Conservation (phyloP, 2,329 filamentous ascomycete genomes). For the Fusarium virguliforme region DNA sequence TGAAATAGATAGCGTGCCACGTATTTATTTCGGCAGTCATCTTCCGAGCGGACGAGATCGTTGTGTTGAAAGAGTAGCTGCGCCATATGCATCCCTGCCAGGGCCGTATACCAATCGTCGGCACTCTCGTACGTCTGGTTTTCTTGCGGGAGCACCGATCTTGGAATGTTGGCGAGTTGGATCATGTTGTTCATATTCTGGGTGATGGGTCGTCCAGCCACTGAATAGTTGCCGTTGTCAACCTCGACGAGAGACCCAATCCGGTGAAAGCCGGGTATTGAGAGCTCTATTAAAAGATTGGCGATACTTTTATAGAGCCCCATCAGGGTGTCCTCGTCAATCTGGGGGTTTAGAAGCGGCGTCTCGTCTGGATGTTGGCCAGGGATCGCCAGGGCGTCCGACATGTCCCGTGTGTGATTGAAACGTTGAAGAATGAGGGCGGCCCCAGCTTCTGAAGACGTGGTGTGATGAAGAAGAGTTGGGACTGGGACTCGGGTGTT, state of each 20-base stretch:
- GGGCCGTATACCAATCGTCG: conserved; percentile 56
- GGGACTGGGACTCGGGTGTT: conserved; percentile 12
- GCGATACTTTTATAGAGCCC: conserved; percentile 14
- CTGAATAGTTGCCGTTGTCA: conserved; percentile 45
- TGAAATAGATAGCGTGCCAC: conserved; percentile 51
- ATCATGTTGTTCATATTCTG: conserved; percentile 61
- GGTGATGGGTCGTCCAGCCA: conserved; percentile 57
- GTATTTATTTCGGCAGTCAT: conserved; percentile 51
- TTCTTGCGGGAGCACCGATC: conserved; percentile 36
- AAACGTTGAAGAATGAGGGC: conserved; percentile 9
- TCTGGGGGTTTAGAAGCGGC: conserved; percentile 5
- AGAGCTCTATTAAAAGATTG: conserved; percentile 57
- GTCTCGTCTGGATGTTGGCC: background rate
- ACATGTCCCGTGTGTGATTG: conserved; percentile 10
- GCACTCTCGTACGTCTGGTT: conserved; percentile 44
- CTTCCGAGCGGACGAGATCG: conserved; percentile 44
- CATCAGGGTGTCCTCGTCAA: conserved; percentile 11
- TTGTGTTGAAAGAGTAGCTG: conserved; percentile 60
- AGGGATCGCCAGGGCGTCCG: conserved; percentile 10
- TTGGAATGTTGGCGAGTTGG: conserved; percentile 44
- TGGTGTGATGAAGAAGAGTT: background rate
- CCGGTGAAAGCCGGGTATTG: conserved; percentile 50
- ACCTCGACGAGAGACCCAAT: conserved; percentile 58
- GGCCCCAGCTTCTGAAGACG: conserved; percentile 9
- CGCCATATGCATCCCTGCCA: conserved; percentile 60